These are phyloP conservation scores for Croton laevigatus DNA, from an alignment of 441 rosid species.

Conservation along the genomic window DNA sequence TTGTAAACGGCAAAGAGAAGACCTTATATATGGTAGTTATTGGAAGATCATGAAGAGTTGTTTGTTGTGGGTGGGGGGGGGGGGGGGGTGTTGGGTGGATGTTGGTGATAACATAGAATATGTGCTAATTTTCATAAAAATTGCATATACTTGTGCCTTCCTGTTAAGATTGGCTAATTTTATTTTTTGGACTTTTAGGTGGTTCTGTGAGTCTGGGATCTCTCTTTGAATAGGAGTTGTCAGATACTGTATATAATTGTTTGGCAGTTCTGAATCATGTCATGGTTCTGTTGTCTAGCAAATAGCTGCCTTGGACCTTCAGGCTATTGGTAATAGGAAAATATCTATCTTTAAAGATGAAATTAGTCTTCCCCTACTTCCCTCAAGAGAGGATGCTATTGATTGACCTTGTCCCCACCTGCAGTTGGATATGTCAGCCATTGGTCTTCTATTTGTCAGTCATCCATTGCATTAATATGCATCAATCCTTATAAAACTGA, in stretches of 20 bases:
- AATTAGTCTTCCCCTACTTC: neutral
- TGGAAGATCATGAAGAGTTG: neutral
- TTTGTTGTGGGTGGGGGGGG: neutral
- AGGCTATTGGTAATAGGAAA: neutral
- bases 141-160: neutral
- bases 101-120: neutral
- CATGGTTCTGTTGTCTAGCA: neutral
- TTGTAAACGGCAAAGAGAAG: neutral
- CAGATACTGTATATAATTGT: neutral
- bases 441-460: neutral
- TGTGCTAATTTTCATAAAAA: neutral
- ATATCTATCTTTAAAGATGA: neutral
- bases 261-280: neutral
- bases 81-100: neutral
- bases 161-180: neutral
- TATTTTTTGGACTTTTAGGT: too few species aligned
- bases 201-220: neutral
- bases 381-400: neutral
- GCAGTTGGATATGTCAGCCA: neutral
- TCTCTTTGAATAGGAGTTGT: neutral
- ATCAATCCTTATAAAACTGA: neutral
- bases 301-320: neutral
- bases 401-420: neutral
- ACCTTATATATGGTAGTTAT: neutral
- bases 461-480: neutral